Evolutionary conservation across 371 early-diverging fungal genomes (phyloP).

Genomic region (Gilbertella persicaria): DNA sequence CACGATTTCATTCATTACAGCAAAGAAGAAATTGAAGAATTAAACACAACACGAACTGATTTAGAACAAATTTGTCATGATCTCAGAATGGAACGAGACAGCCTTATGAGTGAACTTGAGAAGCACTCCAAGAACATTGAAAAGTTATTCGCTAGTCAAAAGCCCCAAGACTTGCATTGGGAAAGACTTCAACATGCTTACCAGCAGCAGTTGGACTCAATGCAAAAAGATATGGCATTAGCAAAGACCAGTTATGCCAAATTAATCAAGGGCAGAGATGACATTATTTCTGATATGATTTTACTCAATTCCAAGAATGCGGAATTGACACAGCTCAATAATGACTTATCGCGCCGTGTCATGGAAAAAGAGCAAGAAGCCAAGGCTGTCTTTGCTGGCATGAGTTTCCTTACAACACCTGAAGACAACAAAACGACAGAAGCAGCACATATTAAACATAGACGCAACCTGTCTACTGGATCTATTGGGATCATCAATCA

Average conservation of each 20-base stretch:
- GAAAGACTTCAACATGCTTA: slow-evolving; percentile 33
- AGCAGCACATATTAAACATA: slow-evolving; percentile 8
- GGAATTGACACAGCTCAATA: slow-evolving; percentile 57
- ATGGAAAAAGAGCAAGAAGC: slow-evolving; percentile 51
- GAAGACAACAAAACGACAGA: slow-evolving; percentile 2
- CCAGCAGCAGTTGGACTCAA: slow-evolving; percentile 38
- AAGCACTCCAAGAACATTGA: slow-evolving; percentile 16
- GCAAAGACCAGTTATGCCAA: slow-evolving; percentile 20
- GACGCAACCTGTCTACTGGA: slow-evolving; percentile 28
- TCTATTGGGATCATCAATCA: slow-evolving; percentile 20
- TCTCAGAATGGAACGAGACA: slow-evolving; percentile 31
- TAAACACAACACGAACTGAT: slow-evolving; percentile 21
- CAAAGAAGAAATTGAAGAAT: slow-evolving; percentile 33
- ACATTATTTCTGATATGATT: slow-evolving; percentile 57
- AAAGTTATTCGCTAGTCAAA: slow-evolving; percentile 18
- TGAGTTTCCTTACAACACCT: slow-evolving; percentile 21
- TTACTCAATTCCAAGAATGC: slow-evolving; percentile 60
- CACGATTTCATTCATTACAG: slow-evolving; percentile 19
- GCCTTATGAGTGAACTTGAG: slow-evolving; percentile 25
- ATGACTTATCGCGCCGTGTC: slow-evolving; percentile 54
- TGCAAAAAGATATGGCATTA: slow-evolving; percentile 29
- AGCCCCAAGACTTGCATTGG: slow-evolving; percentile 25
- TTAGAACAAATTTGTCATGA: slow-evolving; percentile 34
- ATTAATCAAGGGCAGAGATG: slow-evolving; percentile 33
- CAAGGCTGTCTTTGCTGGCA: slow-evolving; percentile 40